Evolutionary conservation across 2,329 filamentous ascomycete genomes (phyloP).

Genomic region (Ophiosphaerella narmari): DNA sequence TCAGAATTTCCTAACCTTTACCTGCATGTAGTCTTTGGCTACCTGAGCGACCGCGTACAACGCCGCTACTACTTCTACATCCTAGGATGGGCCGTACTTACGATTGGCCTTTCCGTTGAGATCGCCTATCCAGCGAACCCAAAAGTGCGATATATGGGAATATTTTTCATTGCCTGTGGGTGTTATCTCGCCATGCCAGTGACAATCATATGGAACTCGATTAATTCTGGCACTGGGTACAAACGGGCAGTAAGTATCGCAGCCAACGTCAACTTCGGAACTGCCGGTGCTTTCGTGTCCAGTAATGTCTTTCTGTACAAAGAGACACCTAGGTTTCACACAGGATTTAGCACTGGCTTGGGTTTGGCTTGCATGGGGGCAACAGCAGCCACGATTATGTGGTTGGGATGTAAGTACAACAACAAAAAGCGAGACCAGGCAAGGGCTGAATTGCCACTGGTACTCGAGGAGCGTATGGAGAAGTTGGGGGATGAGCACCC

Average conservation of each 20-base stretch:
- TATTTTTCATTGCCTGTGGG: conserved; percentile 60
- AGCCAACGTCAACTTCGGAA: conserved; percentile 50
- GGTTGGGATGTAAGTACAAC: conserved; percentile 56
- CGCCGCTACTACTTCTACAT: conserved; percentile 38
- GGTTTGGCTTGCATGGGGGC: conserved; percentile 39
- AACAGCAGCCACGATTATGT: conserved; percentile 35
- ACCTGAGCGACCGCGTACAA: conserved; percentile 27
- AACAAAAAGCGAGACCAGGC: conserved; percentile 53
- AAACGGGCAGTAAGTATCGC: conserved; percentile 27
- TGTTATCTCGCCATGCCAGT: conserved; percentile 62
- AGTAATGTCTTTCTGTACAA: conserved; percentile 40
- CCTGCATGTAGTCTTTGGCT: conserved; percentile 27
- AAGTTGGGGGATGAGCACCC: conserved; percentile 59
- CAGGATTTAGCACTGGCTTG: conserved; percentile 35
- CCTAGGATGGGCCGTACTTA: conserved; percentile 44
- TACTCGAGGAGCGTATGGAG: conserved; percentile 19
- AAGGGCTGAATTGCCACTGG: conserved; percentile 45
- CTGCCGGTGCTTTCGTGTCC: conserved; percentile 60
- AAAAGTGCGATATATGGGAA: conserved; percentile 56
- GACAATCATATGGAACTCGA: conserved; percentile 61
- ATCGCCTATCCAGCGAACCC: conserved; percentile 43
- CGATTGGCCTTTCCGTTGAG: conserved; percentile 57
- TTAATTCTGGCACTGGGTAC: conserved; percentile 50
- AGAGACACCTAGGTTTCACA: conserved; percentile 30
- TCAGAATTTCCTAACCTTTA: too few relatives aligned